These are phyloP conservation scores for Macrophomina pseudophaseolina DNA, from an alignment of 2,329 filamentous ascomycete genomes.

Conservation along the genomic window DNA sequence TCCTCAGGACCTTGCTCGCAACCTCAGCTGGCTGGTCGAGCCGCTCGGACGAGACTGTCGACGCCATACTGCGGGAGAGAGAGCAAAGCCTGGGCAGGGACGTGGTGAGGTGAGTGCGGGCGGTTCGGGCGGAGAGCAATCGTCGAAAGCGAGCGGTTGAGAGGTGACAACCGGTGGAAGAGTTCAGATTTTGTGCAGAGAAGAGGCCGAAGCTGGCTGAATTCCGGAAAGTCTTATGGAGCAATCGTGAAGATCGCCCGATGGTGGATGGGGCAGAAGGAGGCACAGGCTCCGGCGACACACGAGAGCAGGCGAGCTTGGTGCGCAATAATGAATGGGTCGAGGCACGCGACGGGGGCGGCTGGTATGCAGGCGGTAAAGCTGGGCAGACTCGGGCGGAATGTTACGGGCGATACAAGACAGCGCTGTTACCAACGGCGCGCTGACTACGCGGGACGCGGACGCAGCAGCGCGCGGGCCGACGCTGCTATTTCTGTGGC, in stretches of 20 bases:
- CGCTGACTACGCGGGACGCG: background rate
- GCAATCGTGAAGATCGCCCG: slow-evolving; percentile 26
- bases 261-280: slow-evolving; percentile 26
- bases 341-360: background rate
- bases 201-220: slow-evolving; percentile 26
- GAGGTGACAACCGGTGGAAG: slow-evolving; percentile 11
- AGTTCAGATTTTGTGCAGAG: slow-evolving; percentile 28
- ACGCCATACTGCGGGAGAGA: slow-evolving; percentile 24
- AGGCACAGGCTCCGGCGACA: slow-evolving; percentile 25
- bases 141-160: background rate
- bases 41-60: slow-evolving; percentile 32
- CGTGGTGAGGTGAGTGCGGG: background rate
- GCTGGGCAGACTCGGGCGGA: background rate
- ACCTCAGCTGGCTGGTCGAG: slow-evolving; percentile 45
- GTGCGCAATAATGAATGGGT: slow-evolving; percentile 23
- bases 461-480: slow-evolving; percentile 13
- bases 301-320: slow-evolving; percentile 24
- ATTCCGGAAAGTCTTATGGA: slow-evolving; percentile 27
- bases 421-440: background rate
- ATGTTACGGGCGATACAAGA: slow-evolving; percentile 1
- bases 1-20: slow-evolving; percentile 49
- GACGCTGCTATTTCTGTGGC: slow-evolving; percentile 21
- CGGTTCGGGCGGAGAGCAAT: slow-evolving; percentile 13
- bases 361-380: background rate
- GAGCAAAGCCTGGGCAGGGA: slow-evolving; percentile 16